phyloP scores from a whole-genome alignment of 768 basidiomycete genomes.

The Lactarius vividus region DNA sequence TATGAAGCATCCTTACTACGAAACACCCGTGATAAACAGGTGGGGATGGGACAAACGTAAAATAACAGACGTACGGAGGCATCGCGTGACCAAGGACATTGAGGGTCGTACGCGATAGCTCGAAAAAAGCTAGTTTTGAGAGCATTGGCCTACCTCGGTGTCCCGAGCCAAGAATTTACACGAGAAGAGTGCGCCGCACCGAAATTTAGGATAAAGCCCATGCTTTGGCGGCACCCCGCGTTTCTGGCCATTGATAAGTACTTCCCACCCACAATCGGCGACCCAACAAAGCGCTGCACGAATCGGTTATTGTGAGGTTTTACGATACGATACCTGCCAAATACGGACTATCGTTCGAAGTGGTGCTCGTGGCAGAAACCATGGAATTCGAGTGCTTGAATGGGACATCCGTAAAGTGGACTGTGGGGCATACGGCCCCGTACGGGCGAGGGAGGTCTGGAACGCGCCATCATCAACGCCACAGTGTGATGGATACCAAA shows the following conservation, averaged over 20 bases:
- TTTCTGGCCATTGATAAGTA: conserved; percentile 76
- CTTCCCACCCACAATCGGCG: conserved; percentile 52
- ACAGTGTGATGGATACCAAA: neutral
- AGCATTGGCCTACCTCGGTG: conserved; percentile 44
- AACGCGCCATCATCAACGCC: neutral
- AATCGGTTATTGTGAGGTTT: neutral
- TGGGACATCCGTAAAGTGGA: conserved; percentile 56
- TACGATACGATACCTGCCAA: neutral
- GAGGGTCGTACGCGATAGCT: conserved; percentile 40
- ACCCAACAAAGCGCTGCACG: conserved; percentile 68
- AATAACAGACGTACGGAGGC: conserved; percentile 21
- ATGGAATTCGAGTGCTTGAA: conserved; percentile 58
- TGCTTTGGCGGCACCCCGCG: conserved; percentile 76
- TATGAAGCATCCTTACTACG: conserved; percentile 41
- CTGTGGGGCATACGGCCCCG: conserved; percentile 44
- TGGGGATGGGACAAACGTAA: neutral
- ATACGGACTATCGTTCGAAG: conserved; percentile 68
- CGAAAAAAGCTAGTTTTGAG: conserved; percentile 54
- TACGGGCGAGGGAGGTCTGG: conserved; percentile 51
- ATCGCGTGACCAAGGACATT: conserved; percentile 22
- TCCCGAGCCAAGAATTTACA: neutral
- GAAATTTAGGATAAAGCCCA: conserved; percentile 56
- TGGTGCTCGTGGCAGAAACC: conserved; percentile 33
- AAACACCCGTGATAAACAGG: neutral
- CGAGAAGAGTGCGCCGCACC: conserved; percentile 39